A percentile compares a stretch with the other conserved stretches of the same genome.
phyloP scores from a whole-genome alignment of 768 basidiomycete genomes.

The Mrakia blollopis region DNA sequence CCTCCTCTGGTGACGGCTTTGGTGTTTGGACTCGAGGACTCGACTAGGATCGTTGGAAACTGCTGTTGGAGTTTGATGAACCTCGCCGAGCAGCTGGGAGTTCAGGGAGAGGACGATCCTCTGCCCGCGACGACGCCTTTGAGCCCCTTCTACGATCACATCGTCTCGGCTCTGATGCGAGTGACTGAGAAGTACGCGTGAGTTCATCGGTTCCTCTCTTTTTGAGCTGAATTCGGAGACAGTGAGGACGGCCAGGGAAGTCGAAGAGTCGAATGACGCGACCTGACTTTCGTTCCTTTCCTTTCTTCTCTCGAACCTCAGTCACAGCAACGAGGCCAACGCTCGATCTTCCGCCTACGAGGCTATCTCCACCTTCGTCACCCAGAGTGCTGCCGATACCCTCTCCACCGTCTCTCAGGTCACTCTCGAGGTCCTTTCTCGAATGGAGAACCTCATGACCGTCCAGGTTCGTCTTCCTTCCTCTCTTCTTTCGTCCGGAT shows the following conservation, averaged over 20 bases:
- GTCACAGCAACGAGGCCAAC: constrained; percentile 80
- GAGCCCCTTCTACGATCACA: constrained; percentile 81
- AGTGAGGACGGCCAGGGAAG: no score
- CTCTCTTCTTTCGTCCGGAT: background rate
- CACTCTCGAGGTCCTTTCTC: constrained; percentile 69
- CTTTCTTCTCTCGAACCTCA: background rate
- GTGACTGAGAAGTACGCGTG: constrained; percentile 62
- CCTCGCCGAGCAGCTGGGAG: constrained; percentile 78
- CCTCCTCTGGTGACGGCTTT: constrained; percentile 76
- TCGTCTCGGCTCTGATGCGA: constrained; percentile 73
- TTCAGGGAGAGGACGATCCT: constrained; percentile 58
- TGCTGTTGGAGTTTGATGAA: constrained; percentile 98
- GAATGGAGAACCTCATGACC: constrained; percentile 80
- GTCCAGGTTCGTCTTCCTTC: constrained; percentile 61
- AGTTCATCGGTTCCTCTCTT: constrained; percentile 47
- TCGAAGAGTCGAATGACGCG: background rate
- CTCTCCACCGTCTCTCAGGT: constrained; percentile 77
- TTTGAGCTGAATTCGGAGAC: no score
- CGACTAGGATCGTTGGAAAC: constrained; percentile 79
- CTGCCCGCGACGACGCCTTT: constrained; percentile 60
- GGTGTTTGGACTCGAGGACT: constrained; percentile 71
- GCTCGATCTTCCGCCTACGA: constrained; percentile 94
- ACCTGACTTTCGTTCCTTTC: background rate
- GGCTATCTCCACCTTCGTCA: constrained; percentile 80
- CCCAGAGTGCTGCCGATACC: constrained; percentile 71